A percentile compares a stretch with the other conserved stretches of the same genome.
These are phyloP conservation scores for Trichoderma citrinoviride DNA, from an alignment of 2,329 filamentous ascomycete genomes.

Conservation along the genomic window DNA sequence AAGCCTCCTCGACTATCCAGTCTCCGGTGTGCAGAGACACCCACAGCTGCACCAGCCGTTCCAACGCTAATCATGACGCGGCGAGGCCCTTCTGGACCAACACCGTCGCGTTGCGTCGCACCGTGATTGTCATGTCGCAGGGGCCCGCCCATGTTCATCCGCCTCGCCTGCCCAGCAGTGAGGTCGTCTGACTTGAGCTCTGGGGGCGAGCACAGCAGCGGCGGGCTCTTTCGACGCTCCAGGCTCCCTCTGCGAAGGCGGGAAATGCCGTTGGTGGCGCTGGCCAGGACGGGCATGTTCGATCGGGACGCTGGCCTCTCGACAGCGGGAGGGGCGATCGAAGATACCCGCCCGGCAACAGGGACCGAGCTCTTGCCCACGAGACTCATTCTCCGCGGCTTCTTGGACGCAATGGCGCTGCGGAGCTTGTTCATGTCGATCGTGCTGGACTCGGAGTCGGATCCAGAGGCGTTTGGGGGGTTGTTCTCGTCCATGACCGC, in stretches of 20 bases:
- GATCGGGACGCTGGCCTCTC: slow-evolving; percentile 32
- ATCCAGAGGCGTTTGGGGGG: slow-evolving; percentile 43
- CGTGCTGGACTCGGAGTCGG: slow-evolving; percentile 47
- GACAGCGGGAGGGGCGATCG: slow-evolving; percentile 39
- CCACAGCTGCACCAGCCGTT: slow-evolving; percentile 24
- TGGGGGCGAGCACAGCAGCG: slow-evolving; percentile 51
- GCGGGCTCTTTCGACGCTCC: slow-evolving; percentile 52
- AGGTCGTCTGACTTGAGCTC: slow-evolving; percentile 42
- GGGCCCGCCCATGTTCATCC: slow-evolving; percentile 54
- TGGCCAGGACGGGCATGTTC: slow-evolving; percentile 45
- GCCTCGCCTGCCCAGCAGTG: slow-evolving; percentile 54
- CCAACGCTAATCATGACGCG: slow-evolving; percentile 41
- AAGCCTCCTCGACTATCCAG: slow-evolving; percentile 33
- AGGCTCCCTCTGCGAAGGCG: slow-evolving; percentile 50
- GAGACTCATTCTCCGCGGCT: slow-evolving; percentile 42
- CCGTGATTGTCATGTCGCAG: slow-evolving; percentile 33
- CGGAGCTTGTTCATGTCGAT: slow-evolving; percentile 56
- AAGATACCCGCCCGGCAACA: slow-evolving; percentile 45
- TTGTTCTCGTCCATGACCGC: slow-evolving; percentile 52
- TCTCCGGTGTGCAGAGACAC: slow-evolving; percentile 29
- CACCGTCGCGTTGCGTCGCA: slow-evolving; percentile 29
- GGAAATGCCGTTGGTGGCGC: slow-evolving; percentile 55
- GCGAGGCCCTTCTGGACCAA: slow-evolving; percentile 30
- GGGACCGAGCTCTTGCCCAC: slow-evolving; percentile 37
- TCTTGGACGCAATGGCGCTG: slow-evolving; percentile 54